Evolutionary conservation across 2,329 filamentous ascomycete species (phyloP).

Genomic region (Magnaporthiopsis incrustans): DNA sequence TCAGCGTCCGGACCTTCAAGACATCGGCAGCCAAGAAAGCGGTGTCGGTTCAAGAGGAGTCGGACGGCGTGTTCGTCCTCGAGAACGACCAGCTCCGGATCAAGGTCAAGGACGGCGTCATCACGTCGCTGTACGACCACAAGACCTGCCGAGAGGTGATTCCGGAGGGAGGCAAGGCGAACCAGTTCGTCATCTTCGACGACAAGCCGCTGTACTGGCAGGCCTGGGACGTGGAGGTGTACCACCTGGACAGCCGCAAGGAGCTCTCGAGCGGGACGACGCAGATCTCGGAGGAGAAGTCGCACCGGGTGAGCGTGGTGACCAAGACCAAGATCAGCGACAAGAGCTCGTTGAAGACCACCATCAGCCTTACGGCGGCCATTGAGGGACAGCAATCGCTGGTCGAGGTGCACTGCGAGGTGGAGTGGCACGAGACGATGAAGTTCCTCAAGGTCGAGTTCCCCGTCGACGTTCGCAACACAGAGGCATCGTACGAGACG

Average conservation of each 20-base stretch:
- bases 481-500: slow-evolving; percentile 89
- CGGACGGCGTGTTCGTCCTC: slow-evolving; percentile 63
- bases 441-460: slow-evolving; percentile 99
- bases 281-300: slow-evolving; percentile 60
- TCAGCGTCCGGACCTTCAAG: slow-evolving; percentile 44
- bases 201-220: slow-evolving; percentile 98
- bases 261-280: slow-evolving; percentile 64
- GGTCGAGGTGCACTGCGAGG: slow-evolving; percentile 72
- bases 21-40: slow-evolving; percentile 32
- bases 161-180: slow-evolving; percentile 65
- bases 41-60: slow-evolving; percentile 43
- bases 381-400: slow-evolving; percentile 57
- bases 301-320: slow-evolving; percentile 71
- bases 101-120: slow-evolving; percentile 63
- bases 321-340: slow-evolving; percentile 85
- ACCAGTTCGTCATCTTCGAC: slow-evolving; percentile 90
- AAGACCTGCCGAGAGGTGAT: slow-evolving; percentile 69
- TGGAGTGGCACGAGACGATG: slow-evolving; percentile 97
- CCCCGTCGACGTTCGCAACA: slow-evolving; percentile 83
- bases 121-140: slow-evolving; percentile 78
- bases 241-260: slow-evolving; percentile 78
- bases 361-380: slow-evolving; percentile 68
- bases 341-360: slow-evolving; percentile 77
- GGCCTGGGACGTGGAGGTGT: slow-evolving; percentile 97
- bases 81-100: slow-evolving; percentile 71